Evolutionary conservation across 352 stramenopile species (phyloP).

Genomic region (Pythium periplocum): DNA sequence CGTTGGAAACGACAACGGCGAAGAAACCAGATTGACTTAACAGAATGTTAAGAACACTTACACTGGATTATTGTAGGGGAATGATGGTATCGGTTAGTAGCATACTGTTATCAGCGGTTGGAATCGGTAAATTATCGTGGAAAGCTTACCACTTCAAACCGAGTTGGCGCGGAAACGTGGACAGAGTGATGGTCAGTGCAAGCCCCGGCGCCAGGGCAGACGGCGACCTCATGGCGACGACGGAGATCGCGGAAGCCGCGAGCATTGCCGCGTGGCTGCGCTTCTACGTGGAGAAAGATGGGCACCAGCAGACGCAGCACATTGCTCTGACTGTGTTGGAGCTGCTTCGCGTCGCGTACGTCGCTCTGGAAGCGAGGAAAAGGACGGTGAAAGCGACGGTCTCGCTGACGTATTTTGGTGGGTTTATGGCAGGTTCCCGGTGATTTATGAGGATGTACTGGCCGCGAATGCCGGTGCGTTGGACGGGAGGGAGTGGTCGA

Average conservation of each 20-base stretch:
- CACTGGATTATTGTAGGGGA: too few relatives aligned
- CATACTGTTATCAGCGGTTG: too few relatives aligned
- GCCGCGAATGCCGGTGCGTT: slow-evolving; percentile 2
- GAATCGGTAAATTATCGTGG: too few relatives aligned
- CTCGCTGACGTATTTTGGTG: too few relatives aligned
- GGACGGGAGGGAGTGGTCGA: slow-evolving; percentile 11
- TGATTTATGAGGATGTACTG: slow-evolving; percentile 17
- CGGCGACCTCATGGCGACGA: too few relatives aligned
- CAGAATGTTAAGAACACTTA: too few relatives aligned
- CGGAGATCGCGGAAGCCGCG: slow-evolving; percentile 6
- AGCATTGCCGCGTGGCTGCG: slow-evolving; percentile 26
- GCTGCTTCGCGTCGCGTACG: slow-evolving; percentile 21
- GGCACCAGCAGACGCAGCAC: slow-evolving; percentile 5
- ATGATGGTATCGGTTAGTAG: background rate
- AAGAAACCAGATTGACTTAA: too few relatives aligned
- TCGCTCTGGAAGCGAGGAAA: background rate
- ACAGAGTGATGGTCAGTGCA: slow-evolving; percentile 17
- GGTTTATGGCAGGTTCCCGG: slow-evolving; percentile 19
- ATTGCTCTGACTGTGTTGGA: slow-evolving; percentile 19
- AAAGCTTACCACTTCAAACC: slow-evolving; percentile 18
- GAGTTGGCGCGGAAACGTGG: slow-evolving; percentile 9
- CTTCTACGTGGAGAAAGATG: slow-evolving; percentile 15
- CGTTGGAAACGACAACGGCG: too few relatives aligned
- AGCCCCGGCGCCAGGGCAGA: slow-evolving; percentile 1
- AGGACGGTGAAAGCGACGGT: too few relatives aligned